These are phyloP conservation scores for Quercus bicolor DNA, from an alignment of 306 rosid genomes.

Conservation along the genomic window DNA sequence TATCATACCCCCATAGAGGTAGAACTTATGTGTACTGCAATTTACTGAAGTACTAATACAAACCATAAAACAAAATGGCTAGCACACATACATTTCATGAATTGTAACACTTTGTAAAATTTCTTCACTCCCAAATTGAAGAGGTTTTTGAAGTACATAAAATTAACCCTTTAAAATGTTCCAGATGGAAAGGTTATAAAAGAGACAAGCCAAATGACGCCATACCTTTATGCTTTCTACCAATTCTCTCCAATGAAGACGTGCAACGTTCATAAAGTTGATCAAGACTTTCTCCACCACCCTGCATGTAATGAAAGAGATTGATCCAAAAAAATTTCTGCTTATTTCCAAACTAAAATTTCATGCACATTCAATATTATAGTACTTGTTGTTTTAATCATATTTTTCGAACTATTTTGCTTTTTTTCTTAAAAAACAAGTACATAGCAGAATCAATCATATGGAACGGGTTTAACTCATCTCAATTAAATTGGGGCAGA, in stretches of 20 bases:
- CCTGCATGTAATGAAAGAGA: slow-evolving; percentile 44
- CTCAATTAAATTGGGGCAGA: too few species aligned
- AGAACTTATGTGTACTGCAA: not conserved
- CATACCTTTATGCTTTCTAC: slow-evolving; percentile 70
- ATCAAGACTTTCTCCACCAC: slow-evolving; percentile 91
- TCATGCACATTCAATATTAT: not conserved
- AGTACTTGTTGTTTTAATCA: not conserved
- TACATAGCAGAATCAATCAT: not conserved
- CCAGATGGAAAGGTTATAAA: not conserved
- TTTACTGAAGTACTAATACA: not conserved
- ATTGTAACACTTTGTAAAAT: not conserved
- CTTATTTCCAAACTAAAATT: not conserved
- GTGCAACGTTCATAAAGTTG: slow-evolving; percentile 74
- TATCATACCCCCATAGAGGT: not conserved
- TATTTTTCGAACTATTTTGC: not conserved
- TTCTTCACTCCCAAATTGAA: not conserved
- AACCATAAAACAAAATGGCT: not conserved
- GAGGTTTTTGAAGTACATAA: not conserved
- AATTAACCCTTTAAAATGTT: not conserved
- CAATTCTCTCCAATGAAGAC: slow-evolving; percentile 59
- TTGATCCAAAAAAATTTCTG: slow-evolving; percentile 4
- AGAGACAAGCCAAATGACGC: not conserved
- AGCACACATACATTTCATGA: not conserved
- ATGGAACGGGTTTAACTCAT: not conserved
- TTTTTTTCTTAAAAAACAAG: not conserved